Base-by-base conservation (phyloP, 805 yeast species). In the Suhomyces kilbournensis region DNA sequence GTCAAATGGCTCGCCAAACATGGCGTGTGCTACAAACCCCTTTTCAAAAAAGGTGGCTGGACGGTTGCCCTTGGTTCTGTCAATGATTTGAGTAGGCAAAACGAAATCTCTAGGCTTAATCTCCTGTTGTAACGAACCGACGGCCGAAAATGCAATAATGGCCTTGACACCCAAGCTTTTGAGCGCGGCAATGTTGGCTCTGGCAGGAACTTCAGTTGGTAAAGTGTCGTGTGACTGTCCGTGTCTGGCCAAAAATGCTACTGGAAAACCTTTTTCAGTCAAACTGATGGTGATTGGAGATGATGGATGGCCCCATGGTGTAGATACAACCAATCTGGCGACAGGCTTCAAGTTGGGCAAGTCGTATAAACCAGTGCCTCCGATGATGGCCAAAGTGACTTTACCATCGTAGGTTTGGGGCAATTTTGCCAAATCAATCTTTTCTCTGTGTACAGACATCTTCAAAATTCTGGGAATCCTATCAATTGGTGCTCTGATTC, bases 261-360 rank as follows among this genome's bases (percentile, higher is more conserved):
- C 88, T 46, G 91, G 89, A 68, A 90, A 84, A 1, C 96, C 96
- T 34, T 74, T 61, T 2, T 74, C 71, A 42, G 96, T 89, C 58
- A 79, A 83, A n/a, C 96, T 86, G 55, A 94, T 84, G 47, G 97
- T 92, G 65, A 94, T 88, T 39, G 97, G 92, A 12, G 96, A 86
- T 4, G 97, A 91, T 20, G 99, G 97, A 59, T 79, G 81, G 9
- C 99, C 99, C 98, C 98, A 94, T 20, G 99, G 99, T 3, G 99
- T 94, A 17, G 87, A 80, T 53, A 91, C 72, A 14, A 90, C 83
- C 42, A 94, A 72, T 60, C 86, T 77, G 14, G 97, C 97, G 45
- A 93, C 96, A 3, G 96, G 96, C 46, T 85, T 80, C 51, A 94
- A 77, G 52, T 89, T 84, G 40, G 86, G 89, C 52, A 94, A 77